Conservation (phyloP, 495 filamentous ascomycete species). For the Penicillium tannophilum region DNA sequence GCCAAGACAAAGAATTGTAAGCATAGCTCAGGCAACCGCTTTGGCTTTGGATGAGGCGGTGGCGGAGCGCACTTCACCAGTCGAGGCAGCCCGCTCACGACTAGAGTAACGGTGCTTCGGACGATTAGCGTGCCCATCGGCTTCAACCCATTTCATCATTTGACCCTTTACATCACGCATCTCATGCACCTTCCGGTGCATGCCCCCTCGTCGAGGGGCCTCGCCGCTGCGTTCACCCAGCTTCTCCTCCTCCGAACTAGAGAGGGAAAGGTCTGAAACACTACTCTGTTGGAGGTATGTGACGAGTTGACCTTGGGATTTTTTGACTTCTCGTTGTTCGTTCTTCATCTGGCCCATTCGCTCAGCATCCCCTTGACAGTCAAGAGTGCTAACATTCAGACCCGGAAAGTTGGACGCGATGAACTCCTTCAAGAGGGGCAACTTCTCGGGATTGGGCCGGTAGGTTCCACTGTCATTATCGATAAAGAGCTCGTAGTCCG, state of each 20-base stretch:
- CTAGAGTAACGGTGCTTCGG: slow-evolving; percentile 21
- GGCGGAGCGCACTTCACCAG: slow-evolving; percentile 8
- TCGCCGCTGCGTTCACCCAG: slow-evolving; percentile 57
- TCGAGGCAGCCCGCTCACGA: slow-evolving; percentile 26
- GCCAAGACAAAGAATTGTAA: not conserved
- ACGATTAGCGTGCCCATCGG: slow-evolving; percentile 27
- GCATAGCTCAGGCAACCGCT: slow-evolving; percentile 7
- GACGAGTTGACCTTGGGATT: slow-evolving; percentile 61
- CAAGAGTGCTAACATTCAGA: slow-evolving; percentile 66
- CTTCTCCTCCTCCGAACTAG: slow-evolving; percentile 75
- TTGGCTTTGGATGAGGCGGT: not conserved
- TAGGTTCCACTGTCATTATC: slow-evolving; percentile 97
- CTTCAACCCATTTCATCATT: slow-evolving; percentile 43
- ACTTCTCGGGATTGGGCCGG: slow-evolving; percentile 72
- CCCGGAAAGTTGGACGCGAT: slow-evolving; percentile 72
- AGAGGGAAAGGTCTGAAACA: slow-evolving; percentile 57
- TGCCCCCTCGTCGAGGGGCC: slow-evolving; percentile 29
- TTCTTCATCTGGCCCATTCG: slow-evolving; percentile 61
- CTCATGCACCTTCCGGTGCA: slow-evolving; percentile 37
- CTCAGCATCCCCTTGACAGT: slow-evolving; percentile 66
- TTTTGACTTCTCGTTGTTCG: slow-evolving; percentile 64
- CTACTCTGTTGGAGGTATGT: slow-evolving; percentile 67
- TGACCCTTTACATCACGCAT: slow-evolving; percentile 48
- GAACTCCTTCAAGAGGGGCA: slow-evolving; percentile 70
- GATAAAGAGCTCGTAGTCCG: slow-evolving; percentile 82